Evolutionary conservation across 2,329 filamentous ascomycete genomes (phyloP), one percentile per base, ranked within the genome.

Genomic region (Waltergamsia citrina): DNA sequence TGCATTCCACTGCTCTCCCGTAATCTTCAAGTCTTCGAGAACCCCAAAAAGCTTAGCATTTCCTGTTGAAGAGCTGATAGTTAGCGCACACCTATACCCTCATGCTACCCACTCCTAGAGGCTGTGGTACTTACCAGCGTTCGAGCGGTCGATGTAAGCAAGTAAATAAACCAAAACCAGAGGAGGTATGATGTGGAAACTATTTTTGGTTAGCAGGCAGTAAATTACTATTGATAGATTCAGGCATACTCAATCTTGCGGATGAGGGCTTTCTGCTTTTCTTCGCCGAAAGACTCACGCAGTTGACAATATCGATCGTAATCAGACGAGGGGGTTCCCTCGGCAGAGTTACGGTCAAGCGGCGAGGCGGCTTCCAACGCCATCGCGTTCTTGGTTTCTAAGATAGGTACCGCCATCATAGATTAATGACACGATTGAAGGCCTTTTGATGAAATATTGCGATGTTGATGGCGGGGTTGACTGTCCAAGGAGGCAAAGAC

Each of bases 1-100:
- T 45, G 74, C 66, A 54, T 87, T 88, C 57, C 86, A 92, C 49
- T 86, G 69, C 36, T 73, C 66, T 5, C 69, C 53, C 0, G 68
- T 71, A 63, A 88, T 74, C 10, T 67, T 40, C 12, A 71, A 50
- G 34, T 69, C 63, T 38, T 74, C 59, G 26, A 65, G 60, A 1
- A 73, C 54, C 2, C 67, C 67, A 44, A 69, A 67, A 33, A 83
- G 78, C 52, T 80, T 81, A 9, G 79, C 78, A 47, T 82, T 82
- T 36, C 67, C 67, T 32, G 18, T n/a, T n/a, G n/a, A n/a, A n/a
- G n/a, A n/a, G n/a, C n/a, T n/a, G n/a, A n/a, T n/a, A n/a, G n/a
- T n/a, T n/a, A n/a, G n/a, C n/a, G n/a, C n/a, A n/a, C n/a, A n/a
- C n/a, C n/a, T n/a, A n/a, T n/a, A n/a, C n/a, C n/a, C n/a, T n/a